These are phyloP conservation scores for Ogataea salicorniae DNA, from an alignment of 805 yeast species.

Conservation along the genomic window DNA sequence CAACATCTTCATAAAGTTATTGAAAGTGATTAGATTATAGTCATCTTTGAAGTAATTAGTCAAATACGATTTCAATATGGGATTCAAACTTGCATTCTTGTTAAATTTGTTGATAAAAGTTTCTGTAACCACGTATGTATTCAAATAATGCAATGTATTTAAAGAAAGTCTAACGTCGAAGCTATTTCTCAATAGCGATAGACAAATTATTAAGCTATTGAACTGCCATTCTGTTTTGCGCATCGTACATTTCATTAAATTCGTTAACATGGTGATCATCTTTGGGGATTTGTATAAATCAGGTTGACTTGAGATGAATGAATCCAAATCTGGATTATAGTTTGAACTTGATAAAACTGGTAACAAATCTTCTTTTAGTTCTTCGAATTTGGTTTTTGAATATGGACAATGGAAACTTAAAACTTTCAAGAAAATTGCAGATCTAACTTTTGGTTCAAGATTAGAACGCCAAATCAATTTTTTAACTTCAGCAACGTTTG, in stretches of 20 bases:
- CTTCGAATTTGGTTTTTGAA: not conserved
- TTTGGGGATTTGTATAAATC: constrained; percentile 20
- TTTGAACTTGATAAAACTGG: constrained; percentile 7
- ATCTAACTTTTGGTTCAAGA: constrained; percentile 18
- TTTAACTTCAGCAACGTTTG: constrained; percentile 29
- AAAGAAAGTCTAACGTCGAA: constrained; percentile 12
- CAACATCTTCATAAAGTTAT: constrained; percentile 15
- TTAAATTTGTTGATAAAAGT: constrained; percentile 22
- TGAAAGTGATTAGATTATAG: constrained; percentile 15
- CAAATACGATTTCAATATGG: constrained; percentile 15
- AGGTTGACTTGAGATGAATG: constrained; percentile 14
- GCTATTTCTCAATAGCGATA: constrained; percentile 9
- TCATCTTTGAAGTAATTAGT: constrained; percentile 26
- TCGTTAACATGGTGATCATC: constrained; percentile 14
- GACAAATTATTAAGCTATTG: constrained; percentile 12
- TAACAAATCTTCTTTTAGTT: constrained; percentile 2
- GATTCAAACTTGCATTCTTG: constrained; percentile 11
- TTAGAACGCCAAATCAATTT: constrained; percentile 30
- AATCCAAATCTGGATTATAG: constrained; percentile 13
- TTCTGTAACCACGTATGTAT: constrained; percentile 17
- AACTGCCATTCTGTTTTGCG: constrained; percentile 15
- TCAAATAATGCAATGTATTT: constrained; percentile 21
- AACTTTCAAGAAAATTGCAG: constrained; percentile 16
- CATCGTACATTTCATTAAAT: constrained; percentile 12
- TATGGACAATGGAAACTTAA: constrained; percentile 2